Conservation (phyloP, 805 yeast genomes). For the Pichia paraexigua region DNA sequence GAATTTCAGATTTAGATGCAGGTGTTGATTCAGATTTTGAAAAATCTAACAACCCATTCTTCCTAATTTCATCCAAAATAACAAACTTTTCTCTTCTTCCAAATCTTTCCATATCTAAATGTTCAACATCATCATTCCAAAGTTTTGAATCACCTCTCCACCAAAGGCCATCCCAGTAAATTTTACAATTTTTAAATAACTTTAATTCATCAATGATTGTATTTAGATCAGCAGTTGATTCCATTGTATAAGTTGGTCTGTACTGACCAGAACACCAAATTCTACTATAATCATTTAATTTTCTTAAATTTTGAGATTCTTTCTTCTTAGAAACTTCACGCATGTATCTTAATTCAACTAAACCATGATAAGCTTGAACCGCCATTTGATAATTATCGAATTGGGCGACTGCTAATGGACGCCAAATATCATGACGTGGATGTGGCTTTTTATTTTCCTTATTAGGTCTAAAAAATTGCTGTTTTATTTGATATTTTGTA, state of each 20-base stretch:
- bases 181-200: slow-evolving; percentile 31
- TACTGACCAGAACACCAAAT: slow-evolving; percentile 83
- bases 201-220: slow-evolving; percentile 59
- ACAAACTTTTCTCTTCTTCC: slow-evolving; percentile 62
- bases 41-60: slow-evolving; percentile 21
- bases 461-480: slow-evolving; percentile 73
- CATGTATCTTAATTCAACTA: slow-evolving; percentile 64
- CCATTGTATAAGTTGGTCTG: slow-evolving; percentile 86
- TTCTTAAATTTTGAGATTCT: slow-evolving; percentile 61
- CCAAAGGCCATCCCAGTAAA: slow-evolving; percentile 84
- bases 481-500: slow-evolving; percentile 44
- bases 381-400: slow-evolving; percentile 55
- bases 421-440: slow-evolving; percentile 81
- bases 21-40: neutral
- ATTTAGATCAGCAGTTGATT: slow-evolving; percentile 79
- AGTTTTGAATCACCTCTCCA: slow-evolving; percentile 71
- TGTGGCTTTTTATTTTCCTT: slow-evolving; percentile 83
- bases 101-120: slow-evolving; percentile 47
- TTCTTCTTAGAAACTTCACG: slow-evolving; percentile 56
- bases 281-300: slow-evolving; percentile 67
- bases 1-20: neutral
- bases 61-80: slow-evolving; percentile 52
- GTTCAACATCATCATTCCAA: slow-evolving; percentile 64
- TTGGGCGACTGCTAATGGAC: slow-evolving; percentile 78
- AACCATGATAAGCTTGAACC: slow-evolving; percentile 62